phyloP scores from a whole-genome alignment of 768 basidiomycete genomes.

The Pisolithus tinctorius region DNA sequence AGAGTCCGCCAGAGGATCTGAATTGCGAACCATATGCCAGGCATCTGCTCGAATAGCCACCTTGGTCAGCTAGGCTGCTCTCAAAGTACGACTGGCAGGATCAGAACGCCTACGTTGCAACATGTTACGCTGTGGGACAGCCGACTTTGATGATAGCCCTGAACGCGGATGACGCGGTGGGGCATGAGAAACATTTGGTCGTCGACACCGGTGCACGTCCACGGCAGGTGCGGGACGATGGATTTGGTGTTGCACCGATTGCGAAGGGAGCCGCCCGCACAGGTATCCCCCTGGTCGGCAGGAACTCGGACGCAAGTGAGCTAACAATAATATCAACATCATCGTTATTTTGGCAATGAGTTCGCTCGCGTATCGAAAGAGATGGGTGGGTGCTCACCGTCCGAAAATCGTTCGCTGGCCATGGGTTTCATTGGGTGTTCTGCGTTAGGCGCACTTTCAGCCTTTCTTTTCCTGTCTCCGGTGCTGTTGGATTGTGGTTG shows the following conservation, averaged over 20 bases:
- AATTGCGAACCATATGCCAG: conserved; percentile 59
- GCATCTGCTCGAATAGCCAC: conserved; percentile 43
- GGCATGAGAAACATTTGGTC: conserved; percentile 12
- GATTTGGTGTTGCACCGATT: conserved; percentile 8
- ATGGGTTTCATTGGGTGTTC: conserved; percentile 8
- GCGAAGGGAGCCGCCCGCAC: conserved; percentile 15
- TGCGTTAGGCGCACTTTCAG: conserved; percentile 10
- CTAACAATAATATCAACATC: too few relatives aligned
- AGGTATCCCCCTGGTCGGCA: conserved; percentile 1
- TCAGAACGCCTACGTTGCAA: conserved; percentile 51
- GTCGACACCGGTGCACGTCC: conserved; percentile 21
- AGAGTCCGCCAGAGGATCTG: conserved; percentile 71
- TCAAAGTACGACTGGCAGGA: neutral
- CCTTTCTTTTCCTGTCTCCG: conserved; percentile 22
- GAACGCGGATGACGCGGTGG: conserved; percentile 20
- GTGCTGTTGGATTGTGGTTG: conserved; percentile 5
- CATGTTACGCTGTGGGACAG: conserved; percentile 42
- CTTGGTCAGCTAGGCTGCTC: neutral
- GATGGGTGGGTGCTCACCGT: conserved; percentile 15
- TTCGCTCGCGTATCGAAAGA: too few relatives aligned
- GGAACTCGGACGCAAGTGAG: too few relatives aligned
- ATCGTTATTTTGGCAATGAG: too few relatives aligned
- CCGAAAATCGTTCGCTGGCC: conserved; percentile 18
- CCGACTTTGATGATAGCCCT: conserved; percentile 16
- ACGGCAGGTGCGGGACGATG: conserved; percentile 16